Evolutionary conservation across 768 basidiomycete genomes (phyloP), one percentile per base, ranked within the genome.

Genomic region (Leccinum incarnatum): DNA sequence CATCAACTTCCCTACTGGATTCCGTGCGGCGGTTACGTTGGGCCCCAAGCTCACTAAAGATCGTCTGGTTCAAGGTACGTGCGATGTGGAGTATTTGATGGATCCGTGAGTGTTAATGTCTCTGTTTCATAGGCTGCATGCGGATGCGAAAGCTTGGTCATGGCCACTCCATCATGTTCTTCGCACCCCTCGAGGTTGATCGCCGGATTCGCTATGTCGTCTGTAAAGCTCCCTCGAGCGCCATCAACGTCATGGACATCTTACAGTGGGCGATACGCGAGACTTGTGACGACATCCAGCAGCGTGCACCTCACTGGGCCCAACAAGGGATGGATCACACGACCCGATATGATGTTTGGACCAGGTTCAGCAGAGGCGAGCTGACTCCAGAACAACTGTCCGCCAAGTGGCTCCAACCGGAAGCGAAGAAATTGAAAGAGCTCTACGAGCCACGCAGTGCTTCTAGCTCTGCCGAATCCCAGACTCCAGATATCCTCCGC

Each of bases 21-120:
- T 66, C 34, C 73, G 75, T 4, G 76, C 77, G 12, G 77, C 71
- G 0, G 77, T 77, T 30, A 77, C 77, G 0, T 61, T 77, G 0
- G 76, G 76, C 0, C 74, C 75, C 1, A 75, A 71, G 48, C 57
- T 78, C 2, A 76, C 73, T 0, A 77, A 77, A 52, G 76, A 77
- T 48, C 70, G 73, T 29, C 50, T 77, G 4, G 45, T 65, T 1
- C 76, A 77, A 61, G 76, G 76, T 75, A 53, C 27, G 71, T 53
- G 11, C 10, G 6, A 4, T 15, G 4, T 46, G 12, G 25, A 2
- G 1, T 9, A n/a, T 17, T 14, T 7, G 8, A 1, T 15, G 21
- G 5, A 5, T 29, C 3, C 34, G 11, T 0, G 14, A 36, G 37
- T 50, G 15, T 23, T 5, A 45, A 4, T 52, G 4, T 23, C 3